These are phyloP conservation scores for Botrytis deweyae DNA, from an alignment of 2,329 filamentous ascomycete species.

Conservation along the genomic window DNA sequence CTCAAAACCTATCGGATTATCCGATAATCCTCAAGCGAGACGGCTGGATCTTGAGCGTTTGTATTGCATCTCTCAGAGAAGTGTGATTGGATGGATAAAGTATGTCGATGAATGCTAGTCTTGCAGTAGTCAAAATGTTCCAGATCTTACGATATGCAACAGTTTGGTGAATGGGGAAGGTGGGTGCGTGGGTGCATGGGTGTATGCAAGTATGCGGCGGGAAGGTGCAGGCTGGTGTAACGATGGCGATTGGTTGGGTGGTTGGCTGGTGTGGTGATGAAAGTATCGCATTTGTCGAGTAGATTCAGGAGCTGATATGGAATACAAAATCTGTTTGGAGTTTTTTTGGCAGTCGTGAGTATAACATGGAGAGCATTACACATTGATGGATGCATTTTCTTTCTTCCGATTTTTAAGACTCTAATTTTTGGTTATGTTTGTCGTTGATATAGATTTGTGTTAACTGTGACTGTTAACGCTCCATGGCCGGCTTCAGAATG, in stretches of 20 bases:
- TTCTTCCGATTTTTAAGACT: background rate
- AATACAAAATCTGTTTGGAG: background rate
- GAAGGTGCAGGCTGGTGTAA: background rate
- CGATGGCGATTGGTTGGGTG: background rate
- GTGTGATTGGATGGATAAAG: background rate
- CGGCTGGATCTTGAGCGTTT: background rate
- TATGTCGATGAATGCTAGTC: background rate
- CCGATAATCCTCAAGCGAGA: background rate
- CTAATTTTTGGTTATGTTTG: background rate
- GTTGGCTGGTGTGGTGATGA: background rate
- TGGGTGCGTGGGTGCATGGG: background rate
- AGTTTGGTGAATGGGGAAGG: background rate
- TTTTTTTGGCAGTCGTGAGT: background rate
- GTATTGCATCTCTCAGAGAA: background rate
- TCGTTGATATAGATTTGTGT: background rate
- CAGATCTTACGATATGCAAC: constrained; percentile 11
- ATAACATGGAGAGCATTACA: background rate
- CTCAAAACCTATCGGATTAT: background rate
- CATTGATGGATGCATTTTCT: background rate
- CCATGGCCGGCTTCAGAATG: no score
- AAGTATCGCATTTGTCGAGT: background rate
- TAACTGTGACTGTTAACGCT: background rate
- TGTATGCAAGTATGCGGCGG: constrained; percentile 1
- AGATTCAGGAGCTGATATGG: background rate
- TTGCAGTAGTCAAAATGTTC: background rate